Evolutionary conservation across 371 early-diverging fungal species (phyloP), one percentile per base, ranked within the genome.

Genomic region (Mortierella sp.): DNA sequence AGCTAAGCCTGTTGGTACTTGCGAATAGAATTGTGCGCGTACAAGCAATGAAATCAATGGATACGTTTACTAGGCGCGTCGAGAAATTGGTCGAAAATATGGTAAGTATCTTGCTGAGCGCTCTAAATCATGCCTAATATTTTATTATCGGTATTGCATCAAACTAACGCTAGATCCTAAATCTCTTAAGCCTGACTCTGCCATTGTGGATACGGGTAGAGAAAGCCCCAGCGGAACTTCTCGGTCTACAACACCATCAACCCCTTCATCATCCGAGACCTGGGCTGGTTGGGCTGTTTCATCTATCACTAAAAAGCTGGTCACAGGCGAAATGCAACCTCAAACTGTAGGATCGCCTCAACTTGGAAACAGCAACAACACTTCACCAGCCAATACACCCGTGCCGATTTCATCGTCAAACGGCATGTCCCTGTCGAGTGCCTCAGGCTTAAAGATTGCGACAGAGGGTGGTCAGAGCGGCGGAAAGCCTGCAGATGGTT

Each of bases 251-350:
- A 72, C 83, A 0, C 72, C 84, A n/a, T 76, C 74, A 9, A 69
- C 83, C 0, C 71, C 83, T 5, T 68, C 83, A 2, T 71, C 83
- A 23, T 75, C 88, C 0, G 89, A 86, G 45, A 84, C 86, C 22
- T 93, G 93, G 93, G 89, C 90, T 29, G 92, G 92, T 8, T 93
- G 94, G 94, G 93, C 93, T 0, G 88, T 93, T 7, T 90, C 92
- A 7, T 92, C 93, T 13, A 76, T 93, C 34, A 77, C 84, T 12
- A 85, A 84, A 62, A 84, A 83, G 57, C 64, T 79, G 3, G 80
- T 70, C 31, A 79, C 80, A 6, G 80, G 80, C 7, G 80, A 79
- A 9, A 79, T 79, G 80, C 80, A 79, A 15, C 70, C 80, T 26
- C 79, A 78, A 56, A 23, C 62, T 13, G 66, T 70, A 8, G 73